These are phyloP conservation scores for Amanita brunnescens DNA, from an alignment of 768 basidiomycete species.

Conservation along the genomic window DNA sequence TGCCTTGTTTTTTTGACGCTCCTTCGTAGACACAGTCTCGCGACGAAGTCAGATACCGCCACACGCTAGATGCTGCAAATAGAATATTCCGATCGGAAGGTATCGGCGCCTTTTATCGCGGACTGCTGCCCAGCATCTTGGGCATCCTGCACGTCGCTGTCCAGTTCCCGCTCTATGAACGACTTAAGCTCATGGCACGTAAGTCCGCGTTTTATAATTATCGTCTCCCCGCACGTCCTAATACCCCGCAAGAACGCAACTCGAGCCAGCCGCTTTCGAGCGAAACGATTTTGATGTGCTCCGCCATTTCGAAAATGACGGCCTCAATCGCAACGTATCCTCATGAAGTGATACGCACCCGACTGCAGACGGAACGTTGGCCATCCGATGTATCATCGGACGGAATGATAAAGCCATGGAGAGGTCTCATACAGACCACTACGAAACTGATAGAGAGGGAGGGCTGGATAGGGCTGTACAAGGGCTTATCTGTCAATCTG, in stretches of 20 bases:
- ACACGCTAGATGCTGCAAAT: conserved; percentile 82
- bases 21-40: conserved; percentile 73
- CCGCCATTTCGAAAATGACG: conserved; percentile 91
- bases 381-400: conserved; percentile 53
- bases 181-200: conserved; percentile 83
- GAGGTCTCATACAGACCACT: conserved; percentile 70
- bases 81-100: conserved; percentile 93
- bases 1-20: not conserved
- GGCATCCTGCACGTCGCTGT: conserved; percentile 95
- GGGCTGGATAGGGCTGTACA: conserved; percentile 87
- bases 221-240: not conserved
- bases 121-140: conserved; percentile 84
- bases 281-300: conserved; percentile 75
- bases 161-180: conserved; percentile 95
- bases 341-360: conserved; percentile 98
- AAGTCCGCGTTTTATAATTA: conserved; percentile 27
- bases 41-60: conserved; percentile 71
- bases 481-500: conserved; percentile 90
- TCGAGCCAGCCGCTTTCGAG: conserved; percentile 44
- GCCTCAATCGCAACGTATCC: conserved; percentile 95
- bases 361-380: conserved; percentile 78
- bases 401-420: conserved; percentile 48
- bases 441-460: conserved; percentile 68
- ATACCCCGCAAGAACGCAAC: conserved; percentile 29
- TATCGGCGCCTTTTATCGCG: conserved; percentile 83